phyloP scores from a whole-genome alignment of 768 basidiomycete species.

The Suillus lakei region DNA sequence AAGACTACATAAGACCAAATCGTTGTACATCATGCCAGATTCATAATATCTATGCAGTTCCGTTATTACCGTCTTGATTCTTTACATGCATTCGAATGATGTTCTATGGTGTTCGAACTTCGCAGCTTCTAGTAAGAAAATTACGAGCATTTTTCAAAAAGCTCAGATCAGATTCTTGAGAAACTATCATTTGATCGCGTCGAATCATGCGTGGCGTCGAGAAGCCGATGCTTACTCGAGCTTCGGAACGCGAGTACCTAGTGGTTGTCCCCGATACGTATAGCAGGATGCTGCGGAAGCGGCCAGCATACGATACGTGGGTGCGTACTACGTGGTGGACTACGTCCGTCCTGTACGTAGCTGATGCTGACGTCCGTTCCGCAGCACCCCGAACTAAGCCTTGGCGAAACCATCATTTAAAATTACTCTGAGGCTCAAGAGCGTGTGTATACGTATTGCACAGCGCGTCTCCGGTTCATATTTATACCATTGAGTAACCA shows the following conservation, averaged over 20 bases:
- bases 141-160: not conserved
- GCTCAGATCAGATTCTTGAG: not conserved
- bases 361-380: not conserved
- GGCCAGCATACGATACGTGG: not conserved
- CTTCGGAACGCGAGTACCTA: not conserved
- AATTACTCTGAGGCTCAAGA: not conserved
- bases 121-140: not conserved
- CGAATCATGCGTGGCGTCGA: not conserved
- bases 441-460: not conserved
- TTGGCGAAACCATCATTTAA: not conserved
- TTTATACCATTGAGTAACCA: not conserved
- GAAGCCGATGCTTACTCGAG: not conserved
- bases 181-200: not conserved
- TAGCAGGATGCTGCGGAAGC: not conserved
- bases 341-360: not conserved
- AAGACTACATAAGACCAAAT: conserved; percentile 13
- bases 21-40: conserved; percentile 18
- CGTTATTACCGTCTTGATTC: not conserved
- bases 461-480: not conserved
- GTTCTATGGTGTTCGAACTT: not conserved
- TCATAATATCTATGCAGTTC: conserved; percentile 19
- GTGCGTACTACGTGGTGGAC: not conserved
- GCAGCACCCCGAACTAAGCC: not conserved
- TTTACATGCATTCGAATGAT: not conserved
- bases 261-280: not conserved